These are phyloP conservation scores for Syncephalis fuscata DNA, from an alignment of 371 early-diverging fungal genomes.

Conservation along the genomic window DNA sequence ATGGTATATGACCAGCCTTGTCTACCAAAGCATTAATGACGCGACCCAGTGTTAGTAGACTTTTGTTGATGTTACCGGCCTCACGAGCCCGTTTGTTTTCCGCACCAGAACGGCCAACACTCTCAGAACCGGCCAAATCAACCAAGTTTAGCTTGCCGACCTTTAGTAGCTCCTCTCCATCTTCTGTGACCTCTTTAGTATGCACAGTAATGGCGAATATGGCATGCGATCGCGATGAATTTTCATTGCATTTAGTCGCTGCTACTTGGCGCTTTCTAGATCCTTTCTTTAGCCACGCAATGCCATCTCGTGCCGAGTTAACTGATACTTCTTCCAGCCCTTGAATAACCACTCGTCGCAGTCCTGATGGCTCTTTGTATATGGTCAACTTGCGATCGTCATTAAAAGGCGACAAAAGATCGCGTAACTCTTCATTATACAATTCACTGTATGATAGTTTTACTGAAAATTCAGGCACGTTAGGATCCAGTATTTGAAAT, in stretches of 20 bases:
- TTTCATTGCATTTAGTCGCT: constrained; percentile 78
- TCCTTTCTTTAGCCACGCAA: constrained; percentile 56
- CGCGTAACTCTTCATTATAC: constrained; percentile 96
- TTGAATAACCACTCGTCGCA: constrained; percentile 59
- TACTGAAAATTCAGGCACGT: constrained; percentile 48
- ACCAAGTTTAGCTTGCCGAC: constrained; percentile 91
- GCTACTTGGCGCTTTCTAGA: constrained; percentile 65
- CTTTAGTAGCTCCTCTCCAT: constrained; percentile 68
- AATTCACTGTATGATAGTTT: constrained; percentile 87
- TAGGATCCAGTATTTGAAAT: constrained; percentile 45
- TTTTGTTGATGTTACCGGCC: constrained; percentile 80
- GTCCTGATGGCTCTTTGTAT: constrained; percentile 47
- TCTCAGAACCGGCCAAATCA: constrained; percentile 97
- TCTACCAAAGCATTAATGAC: constrained; percentile 86
- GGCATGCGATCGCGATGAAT: constrained; percentile 87
- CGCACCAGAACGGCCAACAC: constrained; percentile 81
- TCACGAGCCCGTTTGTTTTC: constrained; percentile 77
- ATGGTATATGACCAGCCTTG: constrained; percentile 71
- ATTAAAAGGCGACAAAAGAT: constrained; percentile 49
- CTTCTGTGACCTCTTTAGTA: constrained; percentile 54
- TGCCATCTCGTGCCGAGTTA: constrained; percentile 50
- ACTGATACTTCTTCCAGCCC: constrained; percentile 64
- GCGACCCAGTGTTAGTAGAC: constrained; percentile 78
- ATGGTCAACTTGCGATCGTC: constrained; percentile 31
- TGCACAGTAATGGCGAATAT: constrained; percentile 83